Conservation (phyloP, 495 filamentous ascomycete genomes). For the Viridothelium virens region DNA sequence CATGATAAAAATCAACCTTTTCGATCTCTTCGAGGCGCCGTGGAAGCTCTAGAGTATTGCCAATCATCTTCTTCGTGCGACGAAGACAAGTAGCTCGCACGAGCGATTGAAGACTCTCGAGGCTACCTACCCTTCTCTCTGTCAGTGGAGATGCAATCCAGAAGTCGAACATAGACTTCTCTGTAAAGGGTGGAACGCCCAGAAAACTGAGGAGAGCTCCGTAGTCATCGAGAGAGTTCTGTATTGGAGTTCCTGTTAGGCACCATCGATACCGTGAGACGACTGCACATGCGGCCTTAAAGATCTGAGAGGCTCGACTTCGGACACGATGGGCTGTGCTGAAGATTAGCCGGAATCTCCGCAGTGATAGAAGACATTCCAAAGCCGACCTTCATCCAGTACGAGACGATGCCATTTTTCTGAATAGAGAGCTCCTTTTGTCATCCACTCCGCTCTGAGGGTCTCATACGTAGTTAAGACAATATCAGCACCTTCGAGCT, state of each 20-base stretch:
- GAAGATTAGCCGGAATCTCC: background rate
- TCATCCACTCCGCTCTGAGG: constrained; percentile 61
- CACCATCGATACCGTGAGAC: constrained; percentile 82
- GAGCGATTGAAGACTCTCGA: constrained; percentile 78
- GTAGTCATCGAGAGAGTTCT: constrained; percentile 87
- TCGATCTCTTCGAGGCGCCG: constrained; percentile 18
- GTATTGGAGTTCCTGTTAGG: constrained; percentile 85
- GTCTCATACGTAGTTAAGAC: constrained; percentile 89
- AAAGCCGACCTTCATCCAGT: constrained; percentile 58
- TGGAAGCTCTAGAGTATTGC: constrained; percentile 49
- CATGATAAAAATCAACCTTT: constrained; percentile 19
- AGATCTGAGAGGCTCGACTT: constrained; percentile 71
- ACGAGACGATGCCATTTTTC: constrained; percentile 93
- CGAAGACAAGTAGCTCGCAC: constrained; percentile 88
- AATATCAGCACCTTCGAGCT: constrained; percentile 66
- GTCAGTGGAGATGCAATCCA: constrained; percentile 81
- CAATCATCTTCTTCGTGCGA: constrained; percentile 81
- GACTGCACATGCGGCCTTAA: constrained; percentile 70
- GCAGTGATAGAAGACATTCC: background rate
- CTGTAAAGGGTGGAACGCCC: constrained; percentile 76
- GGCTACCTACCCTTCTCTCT: constrained; percentile 67
- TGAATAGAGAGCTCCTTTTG: constrained; percentile 43
- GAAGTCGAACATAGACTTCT: constrained; percentile 61
- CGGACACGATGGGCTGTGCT: constrained; percentile 73
- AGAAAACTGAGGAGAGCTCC: constrained; percentile 83